Percentiles rank a stretch among this genome's conserved stretches.
Conservation (phyloP, 1,284 basidiomycete genomes). For the Sanghuangporus sanghuang region DNA sequence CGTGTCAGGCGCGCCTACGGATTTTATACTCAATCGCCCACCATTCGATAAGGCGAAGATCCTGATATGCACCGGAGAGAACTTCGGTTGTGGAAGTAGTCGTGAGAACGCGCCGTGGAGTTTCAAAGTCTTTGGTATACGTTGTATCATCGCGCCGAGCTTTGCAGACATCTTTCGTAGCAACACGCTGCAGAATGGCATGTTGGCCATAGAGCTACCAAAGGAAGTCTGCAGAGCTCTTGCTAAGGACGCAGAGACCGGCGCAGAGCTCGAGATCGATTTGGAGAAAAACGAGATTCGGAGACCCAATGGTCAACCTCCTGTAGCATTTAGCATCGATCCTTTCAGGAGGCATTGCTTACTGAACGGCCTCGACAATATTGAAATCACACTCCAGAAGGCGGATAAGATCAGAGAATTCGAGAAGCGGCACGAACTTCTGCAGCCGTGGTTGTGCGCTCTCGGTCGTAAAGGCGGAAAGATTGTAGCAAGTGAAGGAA, state of each 20-base stretch:
- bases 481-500: conserved; percentile 43
- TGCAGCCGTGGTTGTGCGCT: conserved; percentile 94
- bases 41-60: conserved; percentile 82
- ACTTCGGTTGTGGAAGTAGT: conserved; percentile 94
- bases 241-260: conserved; percentile 77
- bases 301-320: conserved; percentile 66
- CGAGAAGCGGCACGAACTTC: conserved; percentile 67
- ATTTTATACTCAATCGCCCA: conserved; percentile 86
- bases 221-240: conserved; percentile 71
- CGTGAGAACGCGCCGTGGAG: conserved; percentile 97
- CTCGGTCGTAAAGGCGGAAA: conserved; percentile 80
- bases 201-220: conserved; percentile 81
- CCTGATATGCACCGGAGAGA: conserved; percentile 83
- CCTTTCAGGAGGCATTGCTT: conserved; percentile 88
- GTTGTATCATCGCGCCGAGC: conserved; percentile 87
- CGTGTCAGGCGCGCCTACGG: conserved; percentile 73
- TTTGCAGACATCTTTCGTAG: conserved; percentile 94
- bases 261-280: conserved; percentile 84
- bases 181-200: conserved; percentile 95
- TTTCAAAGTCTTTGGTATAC: conserved; percentile 93
- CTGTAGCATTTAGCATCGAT: conserved; percentile 78
- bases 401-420: conserved; percentile 65
- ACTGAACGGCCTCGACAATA: conserved; percentile 92
- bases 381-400: conserved; percentile 85
- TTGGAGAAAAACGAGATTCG: conserved; percentile 84